Percentiles rank a stretch among this genome's conserved stretches.
phyloP scores from a whole-genome alignment of 495 filamentous ascomycete genomes.

The Penicillium riverlandense region DNA sequence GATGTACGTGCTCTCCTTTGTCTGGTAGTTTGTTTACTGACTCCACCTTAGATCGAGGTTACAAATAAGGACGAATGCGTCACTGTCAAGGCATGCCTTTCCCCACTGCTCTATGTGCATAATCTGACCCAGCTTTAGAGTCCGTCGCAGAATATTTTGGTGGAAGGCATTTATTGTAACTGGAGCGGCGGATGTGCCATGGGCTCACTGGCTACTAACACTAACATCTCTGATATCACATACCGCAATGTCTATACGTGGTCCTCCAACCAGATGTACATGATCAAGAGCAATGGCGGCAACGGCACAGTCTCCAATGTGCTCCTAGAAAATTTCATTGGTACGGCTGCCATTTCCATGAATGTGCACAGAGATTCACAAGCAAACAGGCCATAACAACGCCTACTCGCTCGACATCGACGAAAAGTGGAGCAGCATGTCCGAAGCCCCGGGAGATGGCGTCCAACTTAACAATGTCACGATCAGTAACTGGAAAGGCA shows the following conservation, averaged over 20 bases:
- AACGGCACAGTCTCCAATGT: slow-evolving; percentile 47
- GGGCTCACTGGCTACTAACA: slow-evolving; percentile 35
- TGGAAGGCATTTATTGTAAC: slow-evolving; percentile 54
- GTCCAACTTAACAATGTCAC: slow-evolving; percentile 45
- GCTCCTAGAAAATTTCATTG: slow-evolving; percentile 51
- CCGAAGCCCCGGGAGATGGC: slow-evolving; percentile 31
- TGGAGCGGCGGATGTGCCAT: slow-evolving; percentile 49
- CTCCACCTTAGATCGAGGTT: slow-evolving; percentile 33
- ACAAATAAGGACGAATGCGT: slow-evolving; percentile 53
- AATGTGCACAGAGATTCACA: neutral
- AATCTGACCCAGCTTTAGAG: too few species aligned
- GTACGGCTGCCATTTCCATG: slow-evolving; percentile 11
- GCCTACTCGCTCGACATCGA: slow-evolving; percentile 49
- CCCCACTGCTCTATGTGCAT: too few species aligned
- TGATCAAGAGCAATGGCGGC: slow-evolving; percentile 56
- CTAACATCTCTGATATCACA: slow-evolving; percentile 37
- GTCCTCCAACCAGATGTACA: slow-evolving; percentile 52
- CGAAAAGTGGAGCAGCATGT: slow-evolving; percentile 42
- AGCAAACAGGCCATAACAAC: slow-evolving; percentile 38
- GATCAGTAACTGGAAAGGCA: slow-evolving; percentile 52
- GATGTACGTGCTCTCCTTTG: slow-evolving; percentile 23
- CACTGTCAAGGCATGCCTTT: too few species aligned
- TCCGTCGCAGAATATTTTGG: slow-evolving; percentile 41
- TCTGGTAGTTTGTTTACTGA: neutral
- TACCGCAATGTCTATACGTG: slow-evolving; percentile 47